Percentiles rank a stretch among this genome's conserved stretches.
phyloP scores from a whole-genome alignment of 352 stramenopile genomes.

The Globisporangium spinosum region DNA sequence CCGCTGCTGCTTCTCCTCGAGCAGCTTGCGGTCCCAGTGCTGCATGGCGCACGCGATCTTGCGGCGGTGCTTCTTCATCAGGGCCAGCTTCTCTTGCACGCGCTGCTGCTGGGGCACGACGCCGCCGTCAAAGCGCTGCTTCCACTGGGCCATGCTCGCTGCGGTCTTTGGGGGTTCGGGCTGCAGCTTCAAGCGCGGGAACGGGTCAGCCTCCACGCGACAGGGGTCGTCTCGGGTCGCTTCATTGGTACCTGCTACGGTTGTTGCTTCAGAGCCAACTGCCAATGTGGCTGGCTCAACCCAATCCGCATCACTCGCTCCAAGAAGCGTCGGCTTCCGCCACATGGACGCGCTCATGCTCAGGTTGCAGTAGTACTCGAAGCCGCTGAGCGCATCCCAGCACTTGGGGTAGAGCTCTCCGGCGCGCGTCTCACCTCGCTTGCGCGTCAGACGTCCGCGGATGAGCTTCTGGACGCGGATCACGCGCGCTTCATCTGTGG shows the following conservation, averaged over 20 bases:
- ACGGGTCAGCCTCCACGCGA: conserved; percentile 4
- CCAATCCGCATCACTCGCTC: conserved; percentile 21
- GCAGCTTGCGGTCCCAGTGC: conserved; percentile 32
- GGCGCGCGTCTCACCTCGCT: conserved; percentile 24
- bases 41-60: conserved; percentile 35
- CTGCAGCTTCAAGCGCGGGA: not conserved
- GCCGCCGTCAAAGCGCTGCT: conserved; percentile 27
- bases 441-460: conserved; percentile 28
- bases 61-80: conserved; percentile 30
- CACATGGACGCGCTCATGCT: conserved; percentile 38
- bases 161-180: conserved; percentile 1
- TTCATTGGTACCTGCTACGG: not conserved
- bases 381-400: conserved; percentile 34
- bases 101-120: conserved; percentile 34
- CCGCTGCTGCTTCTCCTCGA: conserved; percentile 30
- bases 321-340: conserved; percentile 42
- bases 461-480: conserved; percentile 36
- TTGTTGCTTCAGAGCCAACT: not conserved
- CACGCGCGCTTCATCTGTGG: conserved; percentile 18
- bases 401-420: conserved; percentile 43
- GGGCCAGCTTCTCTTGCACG: conserved; percentile 26
- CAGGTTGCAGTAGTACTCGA: conserved; percentile 54
- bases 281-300: not conserved
- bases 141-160: conserved; percentile 25
- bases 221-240: not conserved